Base-by-base conservation (phyloP, 1,284 basidiomycete genomes). In the Ceratobasidium sp. region DNA sequence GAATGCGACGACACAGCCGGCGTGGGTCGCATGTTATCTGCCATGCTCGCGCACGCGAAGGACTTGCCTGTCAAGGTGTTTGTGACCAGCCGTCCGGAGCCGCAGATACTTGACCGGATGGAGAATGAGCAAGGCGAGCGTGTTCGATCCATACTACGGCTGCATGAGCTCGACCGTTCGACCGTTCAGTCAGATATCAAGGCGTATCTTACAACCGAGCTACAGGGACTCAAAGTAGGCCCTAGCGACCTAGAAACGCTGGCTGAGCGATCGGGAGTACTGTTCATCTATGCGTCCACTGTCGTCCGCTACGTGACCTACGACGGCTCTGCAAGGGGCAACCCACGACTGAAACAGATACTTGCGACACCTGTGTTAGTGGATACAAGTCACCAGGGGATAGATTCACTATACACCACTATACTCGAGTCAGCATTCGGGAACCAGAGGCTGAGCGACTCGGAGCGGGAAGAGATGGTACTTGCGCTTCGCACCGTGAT, bases 261-360 rank as follows among this genome's bases (percentile, higher is more conserved):
- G 15, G 63, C 44, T 49, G 63, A 66, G n/a, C 46, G 46, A 6
- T 49, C 66, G 23, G 66, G 66, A 13, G 66, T 68, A 1, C 44
- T 68, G 6, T 68, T 68, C 46, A 51, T 68, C 66, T 53, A 68
- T 68, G 66, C 66, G 5, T 15, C 63, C 20, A 64, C 63, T 5
- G 63, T 44, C 18, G 39, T 64, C 1, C 33, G 63, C 10, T 64
- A 64, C 63, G 39, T 64, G 1, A 23, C 5, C 4, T 15, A 9
- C 13, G 23, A 46, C 63, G 42, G 39, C 42, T 64, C 42, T 23
- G 28, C 63, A 5, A 18, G 63, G 63, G 23, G 39, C 9, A 42
- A 5, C 18, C 13, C 4, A 10, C 63, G 63, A 44, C 63, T 64
- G 7, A n/a, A 15, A n/a, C 15, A 44, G 20, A 33, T 64, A 40